A percentile compares a stretch with the other conserved stretches of the same genome.
Conservation (phyloP, 345 rosid genomes). For the Streptanthus diversifolius region DNA sequence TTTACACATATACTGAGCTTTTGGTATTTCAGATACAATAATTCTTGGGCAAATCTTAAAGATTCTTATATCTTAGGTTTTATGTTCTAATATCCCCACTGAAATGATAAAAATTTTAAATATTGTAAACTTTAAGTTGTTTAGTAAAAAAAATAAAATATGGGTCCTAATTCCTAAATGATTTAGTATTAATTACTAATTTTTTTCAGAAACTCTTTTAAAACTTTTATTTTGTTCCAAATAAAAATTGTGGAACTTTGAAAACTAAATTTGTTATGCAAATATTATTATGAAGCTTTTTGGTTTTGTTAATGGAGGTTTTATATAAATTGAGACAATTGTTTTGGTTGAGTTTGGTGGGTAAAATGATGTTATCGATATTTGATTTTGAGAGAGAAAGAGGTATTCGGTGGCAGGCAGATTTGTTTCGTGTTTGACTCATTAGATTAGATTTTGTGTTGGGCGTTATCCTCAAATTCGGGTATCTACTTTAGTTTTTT, state of each 20-base stretch:
- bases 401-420: slow-evolving; percentile 16
- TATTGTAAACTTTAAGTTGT: too few relatives aligned
- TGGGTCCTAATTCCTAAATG: neutral
- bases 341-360: slow-evolving; percentile 34
- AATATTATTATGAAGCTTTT: neutral
- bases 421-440: slow-evolving; percentile 34
- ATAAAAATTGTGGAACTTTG: neutral
- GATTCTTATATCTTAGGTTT: neutral
- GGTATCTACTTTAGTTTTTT: slow-evolving; percentile 25
- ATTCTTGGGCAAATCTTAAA: neutral
- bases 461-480: slow-evolving; percentile 23
- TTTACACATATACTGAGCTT: neutral
- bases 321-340: slow-evolving; percentile 9
- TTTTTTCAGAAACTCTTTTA: neutral
- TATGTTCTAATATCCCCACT: neutral
- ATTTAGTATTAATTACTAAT: neutral
- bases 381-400: neutral
- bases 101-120: neutral
- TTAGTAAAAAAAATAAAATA: too few relatives aligned
- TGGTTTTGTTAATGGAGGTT: neutral
- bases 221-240: neutral
- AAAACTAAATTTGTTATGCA: neutral
- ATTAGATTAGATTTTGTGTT: slow-evolving; percentile 30
- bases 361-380: slow-evolving; percentile 2
- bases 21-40: neutral